Percentiles rank a stretch among this genome's conserved stretches.
These are phyloP conservation scores for Plantago major DNA, from an alignment of 257 asterid species.

Conservation along the genomic window DNA sequence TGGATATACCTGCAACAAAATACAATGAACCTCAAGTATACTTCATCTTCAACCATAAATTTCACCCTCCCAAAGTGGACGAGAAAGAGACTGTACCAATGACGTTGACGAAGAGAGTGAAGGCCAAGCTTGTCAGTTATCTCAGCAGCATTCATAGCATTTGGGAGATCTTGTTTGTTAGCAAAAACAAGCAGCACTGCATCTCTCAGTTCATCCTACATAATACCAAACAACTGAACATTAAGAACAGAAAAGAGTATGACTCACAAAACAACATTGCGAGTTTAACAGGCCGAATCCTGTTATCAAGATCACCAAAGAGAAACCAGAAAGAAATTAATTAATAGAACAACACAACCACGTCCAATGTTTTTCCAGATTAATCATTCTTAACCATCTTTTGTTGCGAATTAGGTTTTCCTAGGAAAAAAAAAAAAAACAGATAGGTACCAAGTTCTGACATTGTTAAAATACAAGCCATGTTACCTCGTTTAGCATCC, in stretches of 20 bases:
- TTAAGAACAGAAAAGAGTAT: constrained; percentile 3
- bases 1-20: constrained; percentile 37
- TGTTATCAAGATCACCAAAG: too few species aligned
- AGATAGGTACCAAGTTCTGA: neutral
- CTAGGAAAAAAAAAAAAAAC: too few species aligned
- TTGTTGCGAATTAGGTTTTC: neutral
- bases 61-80: neutral
- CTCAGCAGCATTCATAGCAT: constrained; percentile 58
- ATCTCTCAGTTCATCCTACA: constrained; percentile 52
- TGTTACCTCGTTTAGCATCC: constrained; percentile 75
- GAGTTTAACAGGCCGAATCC: neutral
- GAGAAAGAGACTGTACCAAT: constrained; percentile 32
- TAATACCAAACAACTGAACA: neutral
- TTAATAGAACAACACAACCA: too few species aligned
- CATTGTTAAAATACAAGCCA: neutral
- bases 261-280: neutral
- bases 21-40: neutral
- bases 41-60: neutral
- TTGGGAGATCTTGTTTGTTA: constrained; percentile 57
- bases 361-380: too few species aligned
- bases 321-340: too few species aligned
- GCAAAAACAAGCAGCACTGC: constrained; percentile 51
- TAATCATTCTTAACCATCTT: too few species aligned
- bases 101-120: constrained; percentile 59
- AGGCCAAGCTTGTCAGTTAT: constrained; percentile 53